phyloP scores from a whole-genome alignment of 2,329 filamentous ascomycete genomes.

The Monilinia fructigena region DNA sequence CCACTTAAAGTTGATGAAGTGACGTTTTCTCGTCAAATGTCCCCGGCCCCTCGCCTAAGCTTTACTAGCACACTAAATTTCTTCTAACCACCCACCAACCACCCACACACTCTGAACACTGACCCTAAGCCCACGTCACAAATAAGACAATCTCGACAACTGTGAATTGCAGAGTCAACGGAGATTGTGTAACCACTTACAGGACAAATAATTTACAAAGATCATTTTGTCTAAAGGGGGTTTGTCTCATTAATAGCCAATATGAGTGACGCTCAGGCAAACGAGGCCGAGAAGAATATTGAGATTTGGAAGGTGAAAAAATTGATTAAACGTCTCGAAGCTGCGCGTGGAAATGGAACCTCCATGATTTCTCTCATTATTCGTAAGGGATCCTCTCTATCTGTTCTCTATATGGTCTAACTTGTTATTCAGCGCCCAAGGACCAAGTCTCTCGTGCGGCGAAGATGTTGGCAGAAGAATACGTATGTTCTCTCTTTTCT shows the following conservation, averaged over 20 bases:
- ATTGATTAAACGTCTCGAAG: constrained; percentile 97
- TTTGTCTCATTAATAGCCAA: constrained; percentile 45
- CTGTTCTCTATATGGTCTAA: constrained; percentile 14
- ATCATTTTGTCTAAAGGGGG: constrained; percentile 13
- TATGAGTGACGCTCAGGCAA: constrained; percentile 84
- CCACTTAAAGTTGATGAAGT: background rate
- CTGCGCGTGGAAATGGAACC: constrained; percentile 95
- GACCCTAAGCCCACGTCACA: constrained; percentile 19
- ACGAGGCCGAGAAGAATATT: constrained; percentile 97
- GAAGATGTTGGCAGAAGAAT: constrained; percentile 99
- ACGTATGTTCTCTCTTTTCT: constrained; percentile 56
- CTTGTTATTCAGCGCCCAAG: constrained; percentile 71
- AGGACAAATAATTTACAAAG: constrained; percentile 6
- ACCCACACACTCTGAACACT: background rate
- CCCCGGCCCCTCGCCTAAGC: constrained; percentile 17
- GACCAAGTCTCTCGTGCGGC: constrained; percentile 93
- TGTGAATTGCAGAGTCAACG: constrained; percentile 22
- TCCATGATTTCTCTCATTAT: constrained; percentile 99
- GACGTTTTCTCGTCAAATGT: constrained; percentile 1
- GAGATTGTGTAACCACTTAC: constrained; percentile 15
- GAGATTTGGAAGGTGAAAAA: constrained; percentile 99
- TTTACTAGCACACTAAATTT: constrained; percentile 21
- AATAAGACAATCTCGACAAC: constrained; percentile 20
- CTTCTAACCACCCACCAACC: constrained; percentile 6
- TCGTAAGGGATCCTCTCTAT: constrained; percentile 57